Conservation (phyloP, 495 filamentous ascomycete species). For the Penicillium coprophilum region DNA sequence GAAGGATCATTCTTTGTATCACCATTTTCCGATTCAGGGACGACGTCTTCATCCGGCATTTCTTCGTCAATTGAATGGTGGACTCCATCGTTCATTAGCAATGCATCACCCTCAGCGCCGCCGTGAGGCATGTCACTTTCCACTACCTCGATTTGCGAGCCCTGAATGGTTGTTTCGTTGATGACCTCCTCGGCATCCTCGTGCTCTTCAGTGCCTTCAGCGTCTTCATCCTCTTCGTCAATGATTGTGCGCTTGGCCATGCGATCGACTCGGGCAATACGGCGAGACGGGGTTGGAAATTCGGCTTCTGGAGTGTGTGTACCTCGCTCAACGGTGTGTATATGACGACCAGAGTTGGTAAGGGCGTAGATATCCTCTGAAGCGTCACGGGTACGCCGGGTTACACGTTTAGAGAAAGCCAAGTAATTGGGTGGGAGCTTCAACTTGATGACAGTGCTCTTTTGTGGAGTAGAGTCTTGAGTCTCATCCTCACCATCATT, state of each 20-base stretch:
- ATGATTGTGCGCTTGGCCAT: conserved; percentile 54
- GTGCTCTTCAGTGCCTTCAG: conserved; percentile 41
- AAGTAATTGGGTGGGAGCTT: conserved; percentile 38
- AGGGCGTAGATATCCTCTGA: conserved; percentile 63
- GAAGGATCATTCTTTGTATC: conserved; percentile 31
- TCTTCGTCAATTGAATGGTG: conserved; percentile 38
- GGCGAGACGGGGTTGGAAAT: conserved; percentile 38
- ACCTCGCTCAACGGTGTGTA: conserved; percentile 55
- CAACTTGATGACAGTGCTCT: conserved; percentile 42
- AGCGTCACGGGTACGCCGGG: conserved; percentile 58
- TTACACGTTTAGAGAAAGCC: conserved; percentile 47
- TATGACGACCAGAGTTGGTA: conserved; percentile 75
- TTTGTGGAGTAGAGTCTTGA: conserved; percentile 31
- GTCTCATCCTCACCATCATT: conserved; percentile 43
- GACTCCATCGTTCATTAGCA: conserved; percentile 18
- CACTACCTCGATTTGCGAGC: conserved; percentile 40
- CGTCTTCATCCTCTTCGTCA: conserved; percentile 58
- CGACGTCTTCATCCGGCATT: conserved; percentile 47
- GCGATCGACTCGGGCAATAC: conserved; percentile 59
- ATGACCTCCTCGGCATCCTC: conserved; percentile 34
- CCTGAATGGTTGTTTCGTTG: conserved; percentile 33
- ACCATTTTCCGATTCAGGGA: conserved; percentile 53
- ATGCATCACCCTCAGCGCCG: conserved; percentile 37
- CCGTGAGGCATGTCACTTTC: conserved; percentile 43
- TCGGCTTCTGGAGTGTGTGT: conserved; percentile 67